A percentile compares a stretch with the other conserved stretches of the same genome.
These are phyloP conservation scores for Castanospermum australe DNA, from an alignment of 306 rosid species.

Conservation along the genomic window DNA sequence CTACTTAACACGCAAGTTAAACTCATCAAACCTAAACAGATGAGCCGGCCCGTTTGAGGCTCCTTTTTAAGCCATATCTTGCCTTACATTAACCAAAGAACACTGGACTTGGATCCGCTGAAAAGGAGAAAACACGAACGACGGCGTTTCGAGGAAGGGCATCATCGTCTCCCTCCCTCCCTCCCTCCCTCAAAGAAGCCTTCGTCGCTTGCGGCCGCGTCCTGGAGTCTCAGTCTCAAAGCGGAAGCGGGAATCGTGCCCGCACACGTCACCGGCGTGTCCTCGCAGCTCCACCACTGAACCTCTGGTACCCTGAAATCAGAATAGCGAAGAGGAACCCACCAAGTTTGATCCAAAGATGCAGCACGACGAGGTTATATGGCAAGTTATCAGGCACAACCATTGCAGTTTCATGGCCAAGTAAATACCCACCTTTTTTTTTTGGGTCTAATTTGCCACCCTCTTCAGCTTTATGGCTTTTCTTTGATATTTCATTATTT, in stretches of 20 bases:
- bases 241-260: too few species aligned
- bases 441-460: background rate
- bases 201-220: background rate
- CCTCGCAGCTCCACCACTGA: background rate
- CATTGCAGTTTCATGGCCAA: slow-evolving; percentile 51
- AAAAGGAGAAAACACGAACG: too few species aligned
- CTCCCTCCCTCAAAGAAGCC: background rate
- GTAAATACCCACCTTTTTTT: background rate
- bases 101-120: too few species aligned
- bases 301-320: background rate
- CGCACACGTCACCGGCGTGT: too few species aligned
- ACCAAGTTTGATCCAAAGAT: slow-evolving; percentile 14
- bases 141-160: background rate
- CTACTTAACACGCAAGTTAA: too few species aligned
- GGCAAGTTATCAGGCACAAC: slow-evolving; percentile 55
- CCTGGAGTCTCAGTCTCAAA: background rate
- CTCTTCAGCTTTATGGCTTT: background rate
- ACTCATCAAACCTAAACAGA: too few species aligned
- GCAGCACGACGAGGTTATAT: slow-evolving; percentile 52
- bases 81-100: too few species aligned
- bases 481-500: background rate
- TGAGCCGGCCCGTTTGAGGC: too few species aligned
- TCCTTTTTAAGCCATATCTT: too few species aligned
- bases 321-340: background rate
- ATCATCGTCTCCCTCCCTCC: background rate